Base-by-base conservation (phyloP, 495 filamentous ascomycete species). In the Daldinia decipiens region DNA sequence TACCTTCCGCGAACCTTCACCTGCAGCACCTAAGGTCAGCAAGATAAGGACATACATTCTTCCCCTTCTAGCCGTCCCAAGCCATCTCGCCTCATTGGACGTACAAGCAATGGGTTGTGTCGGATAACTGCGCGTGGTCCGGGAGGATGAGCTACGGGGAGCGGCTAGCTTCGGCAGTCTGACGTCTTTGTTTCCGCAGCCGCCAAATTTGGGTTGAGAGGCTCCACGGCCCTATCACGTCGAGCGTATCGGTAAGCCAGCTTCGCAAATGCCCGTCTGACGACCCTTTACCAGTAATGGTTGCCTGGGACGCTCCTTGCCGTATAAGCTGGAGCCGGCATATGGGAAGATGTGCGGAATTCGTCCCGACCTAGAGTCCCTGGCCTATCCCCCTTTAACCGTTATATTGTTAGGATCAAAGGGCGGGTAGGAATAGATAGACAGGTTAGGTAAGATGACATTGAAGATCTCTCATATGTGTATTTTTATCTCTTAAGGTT, bases 91-190 rank as follows among this genome's bases (percentile, higher is more conserved):
- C 8, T 62, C 19, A 72, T 72, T 72, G 69, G 69, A 54, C 58
- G 52, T 51, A 21, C 36, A 47, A 13, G 27, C 24, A 32, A 26
- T 67, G 64, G 65, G 64, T 68, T 60, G 70, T 54, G 32, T 68
- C 59, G 56, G 65, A 60, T 56, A 56, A 26, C n/a, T 53, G 36
- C 53, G 51, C 36, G 40, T 62, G 53, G 43, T 6, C 3, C 17
- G 19, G 43, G 19, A 47, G 8, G 19, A 24, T 24, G 43, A 21
- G 9, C 9, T 24, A 47, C 19, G 43, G 19, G 59, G 47, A n/a
- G 51, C 70, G 70, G 70, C 60, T 72, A 72, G 70, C 70, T 68
- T 72, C 70, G 70, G 70, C 70, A 68, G 56, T 67, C 63, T 72
- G 63, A 67, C 69, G 69, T 72, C 68, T 67, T 63, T 67, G 58